Base-by-base conservation (phyloP, 163 green algal species). In the Coccomyxa subellipsoidea region DNA sequence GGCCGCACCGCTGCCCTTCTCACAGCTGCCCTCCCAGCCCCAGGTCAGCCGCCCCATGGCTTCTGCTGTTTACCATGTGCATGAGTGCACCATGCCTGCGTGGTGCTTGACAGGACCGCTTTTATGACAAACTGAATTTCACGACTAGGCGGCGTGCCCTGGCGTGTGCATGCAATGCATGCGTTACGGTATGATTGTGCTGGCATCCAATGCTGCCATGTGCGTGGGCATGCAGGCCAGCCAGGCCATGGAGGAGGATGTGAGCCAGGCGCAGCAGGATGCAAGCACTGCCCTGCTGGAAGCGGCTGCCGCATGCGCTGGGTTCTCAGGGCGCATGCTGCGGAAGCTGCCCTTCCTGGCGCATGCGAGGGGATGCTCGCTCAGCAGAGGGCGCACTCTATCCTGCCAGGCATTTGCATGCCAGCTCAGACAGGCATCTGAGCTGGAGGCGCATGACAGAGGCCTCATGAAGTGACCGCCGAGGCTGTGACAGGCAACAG, bases 261-360 rank as follows among this genome's bases (percentile, higher is more conserved):
- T 29, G n/a, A 32, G 34, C 72, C 34, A 36, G 18, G 36, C 18
- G 34, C 31, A 80, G 69, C 70, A 76, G 71, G 53, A 18, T 12
- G 73, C 39, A 53, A 54, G 85, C 81, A 23, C 32, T 10, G 73
- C 47, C 38, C 84, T 93, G 54, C 66, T 89, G 39, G 36, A 76
- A 9, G 87, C 86, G 36, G 87, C 86, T 18, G 47, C 18, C 1
- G 84, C 78, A 37, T 91, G 89, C 77, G 92, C 96, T 15, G 95
- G 94, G 7, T 86, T 96, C 39, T 96, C 90, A 75, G 95, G 95
- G 34, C 86, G 95, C 15, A 86, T 89, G 2, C 87, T 98, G 47
- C 84, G 95, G 27, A 98, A 98, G 88, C 88, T 98, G 80, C 95
- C 95, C 0, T 97, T 98, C 82, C 87, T 98, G 73, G 94, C 94